Percentiles rank a stretch among this genome's conserved stretches.
Evolutionary conservation across 2,329 filamentous ascomycete genomes (phyloP).

Genomic region (Fusarium sp.): DNA sequence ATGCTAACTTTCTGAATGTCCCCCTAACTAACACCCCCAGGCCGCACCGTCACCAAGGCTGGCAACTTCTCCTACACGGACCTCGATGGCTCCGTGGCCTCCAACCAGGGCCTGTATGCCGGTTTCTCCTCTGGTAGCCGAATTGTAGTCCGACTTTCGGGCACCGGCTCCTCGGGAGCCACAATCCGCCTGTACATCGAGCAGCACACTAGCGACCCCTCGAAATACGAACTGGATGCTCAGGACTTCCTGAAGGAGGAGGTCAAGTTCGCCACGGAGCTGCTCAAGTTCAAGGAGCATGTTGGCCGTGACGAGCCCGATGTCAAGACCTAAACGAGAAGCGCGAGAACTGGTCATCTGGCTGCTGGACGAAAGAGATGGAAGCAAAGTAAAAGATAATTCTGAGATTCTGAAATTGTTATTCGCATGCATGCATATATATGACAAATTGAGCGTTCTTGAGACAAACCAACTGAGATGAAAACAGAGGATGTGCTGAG

Average conservation of each 20-base stretch:
- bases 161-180: slow-evolving; percentile 93
- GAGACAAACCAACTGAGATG: slow-evolving; percentile 28
- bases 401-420: slow-evolving; percentile 41
- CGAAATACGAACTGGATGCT: slow-evolving; percentile 82
- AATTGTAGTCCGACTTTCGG: slow-evolving; percentile 93
- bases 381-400: slow-evolving; percentile 34
- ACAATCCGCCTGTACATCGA: slow-evolving; percentile 98
- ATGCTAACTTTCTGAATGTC: background rate
- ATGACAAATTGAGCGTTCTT: slow-evolving; percentile 45
- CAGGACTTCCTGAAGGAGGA: slow-evolving; percentile 95
- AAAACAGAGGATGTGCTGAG: slow-evolving; percentile 15
- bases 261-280: slow-evolving; percentile 83
- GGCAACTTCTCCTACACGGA: slow-evolving; percentile 99
- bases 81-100: slow-evolving; percentile 94
- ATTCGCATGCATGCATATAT: slow-evolving; percentile 38
- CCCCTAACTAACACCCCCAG: slow-evolving; percentile 51
- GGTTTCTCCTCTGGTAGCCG: slow-evolving; percentile 95
- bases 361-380: slow-evolving; percentile 24
- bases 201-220: slow-evolving; percentile 87
- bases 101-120: slow-evolving; percentile 95
- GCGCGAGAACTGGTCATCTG: background rate
- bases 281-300: slow-evolving; percentile 94
- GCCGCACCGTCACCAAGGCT: slow-evolving; percentile 85
- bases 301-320: slow-evolving; percentile 93
- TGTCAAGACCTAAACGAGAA: slow-evolving; percentile 82